phyloP scores from a whole-genome alignment of 495 filamentous ascomycete genomes.

The Staphylotrichum tortipilum region DNA sequence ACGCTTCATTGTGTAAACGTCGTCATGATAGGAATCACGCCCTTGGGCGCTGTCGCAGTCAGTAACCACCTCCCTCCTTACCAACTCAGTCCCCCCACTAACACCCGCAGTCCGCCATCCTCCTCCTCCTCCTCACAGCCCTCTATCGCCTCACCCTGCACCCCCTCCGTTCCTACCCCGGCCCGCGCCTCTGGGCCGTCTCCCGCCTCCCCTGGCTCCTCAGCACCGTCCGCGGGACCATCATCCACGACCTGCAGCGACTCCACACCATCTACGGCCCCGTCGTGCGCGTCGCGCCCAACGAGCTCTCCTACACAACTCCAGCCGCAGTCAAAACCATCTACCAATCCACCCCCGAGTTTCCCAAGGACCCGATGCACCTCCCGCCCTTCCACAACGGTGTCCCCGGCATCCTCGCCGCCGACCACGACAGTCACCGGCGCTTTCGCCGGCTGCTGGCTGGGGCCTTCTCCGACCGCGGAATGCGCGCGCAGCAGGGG shows the following conservation, averaged over 20 bases:
- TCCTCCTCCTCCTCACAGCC: background rate
- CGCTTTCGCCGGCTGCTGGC: constrained; percentile 38
- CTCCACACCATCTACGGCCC: constrained; percentile 44
- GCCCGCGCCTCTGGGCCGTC: constrained; percentile 27
- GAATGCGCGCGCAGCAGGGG: constrained; percentile 38
- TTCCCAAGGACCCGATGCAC: background rate
- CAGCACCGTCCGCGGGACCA: constrained; percentile 35
- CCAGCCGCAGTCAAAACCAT: background rate
- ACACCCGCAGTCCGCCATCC: too few species aligned
- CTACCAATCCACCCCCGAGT: background rate
- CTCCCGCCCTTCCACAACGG: background rate
- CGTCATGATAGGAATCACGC: too few species aligned
- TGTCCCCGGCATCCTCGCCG: constrained; percentile 21
- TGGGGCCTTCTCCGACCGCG: constrained; percentile 46
- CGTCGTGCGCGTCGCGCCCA: constrained; percentile 46
- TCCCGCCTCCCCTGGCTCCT: constrained; percentile 26
- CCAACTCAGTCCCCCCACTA: too few species aligned
- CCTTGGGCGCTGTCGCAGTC: too few species aligned
- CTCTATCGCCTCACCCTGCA: constrained; percentile 45
- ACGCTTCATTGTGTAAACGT: too few species aligned
- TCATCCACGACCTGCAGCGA: constrained; percentile 34
- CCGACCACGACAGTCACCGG: constrained; percentile 31
- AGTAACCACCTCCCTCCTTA: too few species aligned
- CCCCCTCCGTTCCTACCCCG: constrained; percentile 43
- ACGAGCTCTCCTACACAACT: constrained; percentile 41